Evolutionary conservation across 371 early-diverging fungal genomes (phyloP), one percentile per base, ranked within the genome.

Genomic region (Mortierella sp.): DNA sequence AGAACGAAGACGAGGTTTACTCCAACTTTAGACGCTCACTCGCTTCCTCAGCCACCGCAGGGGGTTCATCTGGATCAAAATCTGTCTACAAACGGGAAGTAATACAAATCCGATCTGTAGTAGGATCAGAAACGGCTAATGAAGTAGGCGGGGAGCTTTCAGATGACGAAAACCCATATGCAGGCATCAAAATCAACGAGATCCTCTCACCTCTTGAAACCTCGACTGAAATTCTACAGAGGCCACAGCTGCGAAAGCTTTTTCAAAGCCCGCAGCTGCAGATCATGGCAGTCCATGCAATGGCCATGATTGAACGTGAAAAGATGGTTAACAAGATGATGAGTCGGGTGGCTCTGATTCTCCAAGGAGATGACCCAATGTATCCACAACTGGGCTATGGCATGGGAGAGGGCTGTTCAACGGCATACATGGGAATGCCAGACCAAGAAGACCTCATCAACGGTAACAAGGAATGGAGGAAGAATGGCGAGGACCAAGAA

Each of bases 241-340:
- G 73, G 19, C 74, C 80, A 2, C 80, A 73, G 53, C 56, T 74
- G 49, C 56, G 75, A 22, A 73, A 70, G 57, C 17, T 80, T 40
- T 80, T 80, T 28, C 59, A 67, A 32, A 74, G 70, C 47, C 80
- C 80, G 9, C 74, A 80, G 40, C 45, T 80, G 13, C 80, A 80
- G 68, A 80, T 80, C 56, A 80, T 80, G 80, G 80, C 80, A 7
- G 80, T 80, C 10, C 80, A 80, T 65, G 80, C 74, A 45, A 80
- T 80, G 80, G 80, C 80, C 3, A 80, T 80, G 80, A 74, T 79
- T 61, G 80, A 79, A 60, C 70, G 80, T 5, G 80, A 79, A 60
- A 79, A 79, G 71, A 56, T 56, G 61, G 70, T 79, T 57, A 80
- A 80, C 71, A 80, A 80, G 59, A 74, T 74, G 66, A 80, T 80